Base-by-base conservation (phyloP, 2,329 filamentous ascomycete genomes). In the Neopestalotiopsis rosae region DNA sequence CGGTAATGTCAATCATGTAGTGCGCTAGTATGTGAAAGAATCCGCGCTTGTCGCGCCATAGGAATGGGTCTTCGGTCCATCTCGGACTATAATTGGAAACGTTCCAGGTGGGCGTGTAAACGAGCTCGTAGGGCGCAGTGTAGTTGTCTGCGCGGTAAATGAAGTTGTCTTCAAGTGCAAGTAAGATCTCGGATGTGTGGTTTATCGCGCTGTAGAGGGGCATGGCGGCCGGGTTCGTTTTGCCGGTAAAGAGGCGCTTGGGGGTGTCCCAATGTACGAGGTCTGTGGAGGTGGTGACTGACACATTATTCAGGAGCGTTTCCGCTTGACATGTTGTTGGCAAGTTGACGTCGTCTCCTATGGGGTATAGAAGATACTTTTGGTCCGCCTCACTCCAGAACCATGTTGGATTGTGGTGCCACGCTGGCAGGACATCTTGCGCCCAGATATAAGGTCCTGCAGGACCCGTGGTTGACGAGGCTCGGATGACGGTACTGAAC, bases 351-450 rank as follows among this genome's bases (percentile, higher is more conserved):
- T 79, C 74, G 62, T 75, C 76, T 5, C 84, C 84, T 49, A 86
- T 86, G 30, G 78, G 77, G 69, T 85, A 85, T 1, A 86, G 71
- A 0, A 87, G 72, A 57, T 84, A 86, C 24, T 76, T 77, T 1
- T 77, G 49, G n/a, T 86, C 83, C 0, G 79, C 80, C 0, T 79
- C 80, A 40, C 81, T 85, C 72, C 81, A 86, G 0, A 85, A 72
- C 0, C 81, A 78, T 0, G 81, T 82, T 1, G 83, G 82, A 45
- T 86, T 87, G 68, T 86, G 84, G 0, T 79, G 80, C 57, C 86
- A 86, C 1, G 80, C 80, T 1, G 77, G 75, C 2, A 80, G 78
- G 0, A 86, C 73, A 5, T 79, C 78, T n/a, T 83, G 78, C 0
- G 76, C 79, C 66, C 79, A 86, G 5, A 69, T 65, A 59, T 86